phyloP scores from a whole-genome alignment of 2,329 filamentous ascomycete species.

The Xylariaceae sp. region DNA sequence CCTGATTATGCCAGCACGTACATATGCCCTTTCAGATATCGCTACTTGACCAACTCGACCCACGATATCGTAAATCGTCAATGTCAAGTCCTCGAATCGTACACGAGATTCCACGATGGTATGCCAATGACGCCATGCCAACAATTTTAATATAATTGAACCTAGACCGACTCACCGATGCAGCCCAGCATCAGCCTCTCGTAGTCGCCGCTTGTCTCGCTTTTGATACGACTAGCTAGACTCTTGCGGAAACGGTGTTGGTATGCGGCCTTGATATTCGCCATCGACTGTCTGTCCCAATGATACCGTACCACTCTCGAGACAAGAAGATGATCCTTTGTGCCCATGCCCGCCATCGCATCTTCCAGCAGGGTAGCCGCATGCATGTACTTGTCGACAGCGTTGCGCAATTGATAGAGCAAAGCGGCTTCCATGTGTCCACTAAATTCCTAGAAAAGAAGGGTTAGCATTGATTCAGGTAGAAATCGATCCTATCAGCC shows the following conservation, averaged over 20 bases:
- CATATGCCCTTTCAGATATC: too few relatives aligned
- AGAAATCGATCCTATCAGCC: conserved; percentile 26
- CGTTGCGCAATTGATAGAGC: conserved; percentile 75
- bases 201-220: conserved; percentile 87
- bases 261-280: conserved; percentile 79
- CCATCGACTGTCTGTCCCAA: conserved; percentile 77
- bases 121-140: neutral
- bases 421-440: conserved; percentile 92
- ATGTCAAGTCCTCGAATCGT: conserved; percentile 2
- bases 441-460: conserved; percentile 66
- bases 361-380: conserved; percentile 84
- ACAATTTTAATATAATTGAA: neutral
- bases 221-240: conserved; percentile 70
- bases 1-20: too few relatives aligned
- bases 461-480: conserved; percentile 6
- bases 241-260: conserved; percentile 69
- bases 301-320: conserved; percentile 78
- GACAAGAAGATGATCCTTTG: conserved; percentile 80
- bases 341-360: conserved; percentile 83
- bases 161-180: conserved; percentile 47
- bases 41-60: too few relatives aligned
- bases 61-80: neutral
- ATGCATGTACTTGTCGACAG: conserved; percentile 78
- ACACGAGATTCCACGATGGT: neutral
- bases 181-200: conserved; percentile 75